Evolutionary conservation across 192 early-diverging fungal genomes (phyloP), one percentile per base, ranked within the genome.

Genomic region (Coemansia sp.): DNA sequence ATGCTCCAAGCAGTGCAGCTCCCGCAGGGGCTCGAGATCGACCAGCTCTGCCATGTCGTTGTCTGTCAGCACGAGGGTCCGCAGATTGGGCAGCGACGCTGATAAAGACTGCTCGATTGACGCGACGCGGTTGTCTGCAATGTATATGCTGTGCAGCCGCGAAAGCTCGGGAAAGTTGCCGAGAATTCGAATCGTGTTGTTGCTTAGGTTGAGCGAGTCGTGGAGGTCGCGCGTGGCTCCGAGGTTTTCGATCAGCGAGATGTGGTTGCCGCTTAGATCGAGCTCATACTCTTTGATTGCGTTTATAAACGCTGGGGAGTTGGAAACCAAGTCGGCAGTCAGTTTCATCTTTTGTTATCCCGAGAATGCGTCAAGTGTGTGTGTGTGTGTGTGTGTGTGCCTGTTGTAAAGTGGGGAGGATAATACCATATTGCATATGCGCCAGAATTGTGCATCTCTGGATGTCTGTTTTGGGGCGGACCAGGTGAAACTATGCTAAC

Each of bases 211-310:
- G 40, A 99, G 80, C 9, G 92, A 83, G 71, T 98, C 95, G 82
- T 97, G 88, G 52, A 85, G 82, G 69, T 99, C 92, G 86, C 92
- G 95, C 23, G 95, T 92, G 16, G 91, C 89, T 30, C 93, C 91
- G 14, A 99, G 81, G 77, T 99, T 98, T 76, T 99, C 97, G 58
- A 99, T 92, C 58, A 83, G 70, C 42, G 90, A 83, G 23, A 98
- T 94, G 64, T 93, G 91, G 56, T 89, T 84, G 51, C 90, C 88
- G 75, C 93, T 83, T 48, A 99, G 75, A 58, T 93, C 89, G 48
- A 99, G 84, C 75, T 95, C 92, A 45, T 92, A 81, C 75, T 96
- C 95, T 73, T 88, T 88, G 25, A 96, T 72, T 16, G 95, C 80
- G 73, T 99, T 98, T 30, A 97, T 81, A 56, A 82, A 89, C 25